Conservation (phyloP, 768 basidiomycete genomes). For the Boletus speciosus region DNA sequence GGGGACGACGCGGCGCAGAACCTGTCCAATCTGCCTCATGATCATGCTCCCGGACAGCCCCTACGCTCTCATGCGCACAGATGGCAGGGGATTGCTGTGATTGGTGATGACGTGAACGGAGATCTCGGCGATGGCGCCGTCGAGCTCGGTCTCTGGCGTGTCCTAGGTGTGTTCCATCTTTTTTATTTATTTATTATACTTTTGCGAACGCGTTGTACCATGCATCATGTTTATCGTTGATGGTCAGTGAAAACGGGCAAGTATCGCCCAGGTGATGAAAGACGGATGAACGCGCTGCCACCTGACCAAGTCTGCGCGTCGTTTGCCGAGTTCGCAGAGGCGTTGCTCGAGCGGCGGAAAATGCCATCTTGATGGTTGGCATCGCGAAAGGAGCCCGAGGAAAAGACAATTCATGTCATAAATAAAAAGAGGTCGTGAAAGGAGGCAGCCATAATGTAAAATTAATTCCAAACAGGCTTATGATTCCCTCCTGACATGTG, state of each 20-base stretch:
- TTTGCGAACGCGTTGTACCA: too few species aligned
- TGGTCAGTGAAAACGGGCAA: conserved; percentile 62
- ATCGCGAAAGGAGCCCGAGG: neutral
- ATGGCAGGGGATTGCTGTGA: conserved; percentile 38
- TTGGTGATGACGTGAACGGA: conserved; percentile 64
- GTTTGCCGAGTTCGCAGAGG: conserved; percentile 55
- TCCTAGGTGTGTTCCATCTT: conserved; percentile 48
- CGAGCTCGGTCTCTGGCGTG: conserved; percentile 57
- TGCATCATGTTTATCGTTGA: neutral
- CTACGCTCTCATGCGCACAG: too few species aligned
- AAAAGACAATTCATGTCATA: neutral
- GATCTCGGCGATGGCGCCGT: conserved; percentile 63
- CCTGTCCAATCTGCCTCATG: neutral
- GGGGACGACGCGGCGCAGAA: neutral
- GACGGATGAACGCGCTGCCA: conserved; percentile 31
- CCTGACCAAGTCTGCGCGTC: conserved; percentile 54
- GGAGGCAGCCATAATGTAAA: neutral
- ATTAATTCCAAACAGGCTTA: too few species aligned
- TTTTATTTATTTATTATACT: too few species aligned
- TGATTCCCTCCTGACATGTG: neutral
- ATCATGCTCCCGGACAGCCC: too few species aligned
- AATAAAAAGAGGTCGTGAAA: conserved; percentile 11
- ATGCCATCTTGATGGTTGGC: neutral
- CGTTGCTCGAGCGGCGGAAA: conserved; percentile 25
- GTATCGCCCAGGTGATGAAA: conserved; percentile 60